phyloP scores from a whole-genome alignment of 2,329 filamentous ascomycete genomes.

The Alternaria sp. region DNA sequence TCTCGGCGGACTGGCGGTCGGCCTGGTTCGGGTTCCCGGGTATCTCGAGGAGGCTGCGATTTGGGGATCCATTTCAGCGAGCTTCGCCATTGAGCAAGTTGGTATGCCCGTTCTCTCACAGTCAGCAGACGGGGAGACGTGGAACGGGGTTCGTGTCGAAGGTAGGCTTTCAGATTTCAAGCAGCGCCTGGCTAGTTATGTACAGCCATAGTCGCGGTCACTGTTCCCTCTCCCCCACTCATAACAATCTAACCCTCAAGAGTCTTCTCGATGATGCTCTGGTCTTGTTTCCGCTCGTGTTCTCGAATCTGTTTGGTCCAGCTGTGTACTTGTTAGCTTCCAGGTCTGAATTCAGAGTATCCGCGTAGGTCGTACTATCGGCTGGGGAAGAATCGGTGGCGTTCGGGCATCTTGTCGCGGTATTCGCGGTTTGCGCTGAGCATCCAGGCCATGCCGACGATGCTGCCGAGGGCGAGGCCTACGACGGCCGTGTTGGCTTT shows the following conservation, averaged over 20 bases:
- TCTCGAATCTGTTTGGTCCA: constrained; percentile 76
- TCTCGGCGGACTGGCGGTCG: constrained; percentile 67
- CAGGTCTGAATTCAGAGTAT: not conserved
- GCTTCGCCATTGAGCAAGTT: constrained; percentile 93
- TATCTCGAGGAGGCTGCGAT: constrained; percentile 72
- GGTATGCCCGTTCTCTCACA: constrained; percentile 71
- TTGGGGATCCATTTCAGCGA: constrained; percentile 83
- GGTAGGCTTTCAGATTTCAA: constrained; percentile 53
- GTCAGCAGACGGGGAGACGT: constrained; percentile 47
- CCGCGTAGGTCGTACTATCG: constrained; percentile 68
- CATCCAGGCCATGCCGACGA: constrained; percentile 72
- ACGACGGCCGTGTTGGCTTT: constrained; percentile 86
- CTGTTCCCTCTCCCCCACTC: not conserved
- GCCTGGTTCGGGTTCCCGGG: constrained; percentile 52
- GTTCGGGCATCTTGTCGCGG: constrained; percentile 76
- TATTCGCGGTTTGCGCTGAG: constrained; percentile 76
- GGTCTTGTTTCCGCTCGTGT: constrained; percentile 63
- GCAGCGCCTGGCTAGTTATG: constrained; percentile 46
- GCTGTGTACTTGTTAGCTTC: constrained; percentile 53
- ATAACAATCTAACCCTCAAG: constrained; percentile 12
- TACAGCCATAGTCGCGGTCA: constrained; percentile 43
- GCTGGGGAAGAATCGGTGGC: constrained; percentile 80
- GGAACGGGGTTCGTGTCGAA: constrained; percentile 55
- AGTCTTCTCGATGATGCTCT: constrained; percentile 25
- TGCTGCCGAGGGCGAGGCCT: constrained; percentile 69